Base-by-base conservation (phyloP, 768 basidiomycete species). In the Cystofilobasidium bisporidii region DNA sequence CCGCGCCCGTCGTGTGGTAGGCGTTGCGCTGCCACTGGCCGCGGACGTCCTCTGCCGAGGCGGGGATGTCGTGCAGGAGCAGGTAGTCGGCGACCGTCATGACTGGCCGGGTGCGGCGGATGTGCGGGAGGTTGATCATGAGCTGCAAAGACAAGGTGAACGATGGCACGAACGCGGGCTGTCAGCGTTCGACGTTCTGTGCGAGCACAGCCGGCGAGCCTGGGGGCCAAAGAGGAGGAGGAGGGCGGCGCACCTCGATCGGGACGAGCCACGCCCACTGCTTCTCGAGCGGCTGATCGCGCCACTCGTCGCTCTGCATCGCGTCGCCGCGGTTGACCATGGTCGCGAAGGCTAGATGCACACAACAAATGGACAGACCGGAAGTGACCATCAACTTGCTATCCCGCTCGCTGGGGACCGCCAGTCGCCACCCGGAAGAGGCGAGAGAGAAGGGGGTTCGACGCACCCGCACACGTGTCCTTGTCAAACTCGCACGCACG, bases 301-400 rank as follows among this genome's bases (percentile, higher is more conserved):
- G 74, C 81, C 81, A 82, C 65, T 81, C 79, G 41, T 78, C 75
- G 56, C 64, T 69, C 33, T 77, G 74, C 67, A 81, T 72, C 14
- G 77, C 81, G 58, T 82, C 80, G 47, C 78, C 77, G 56, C 81
- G 77, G 71, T 81, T 81, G 38, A 82, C 74, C 79, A 81, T 81
- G 40, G 75, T 72, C 0, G 77, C 75, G 64, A 79, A 80, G n/a
- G 80, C 75, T 36, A 79, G n/a, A n/a, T n/a, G n/a, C n/a, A n/a
- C n/a, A n/a, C n/a, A n/a, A n/a, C n/a, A n/a, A n/a, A n/a, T n/a
- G n/a, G n/a, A n/a, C n/a, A n/a, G n/a, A n/a, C n/a, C n/a, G n/a
- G n/a, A n/a, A n/a, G n/a, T n/a, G n/a, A n/a, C n/a, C n/a, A n/a
- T n/a, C n/a, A n/a, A n/a, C n/a, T n/a, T n/a, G n/a, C n/a, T n/a